Percentiles rank a stretch among this genome's conserved stretches.
Conservation (phyloP, 2,329 filamentous ascomycete species). For the Septoria linicola region DNA sequence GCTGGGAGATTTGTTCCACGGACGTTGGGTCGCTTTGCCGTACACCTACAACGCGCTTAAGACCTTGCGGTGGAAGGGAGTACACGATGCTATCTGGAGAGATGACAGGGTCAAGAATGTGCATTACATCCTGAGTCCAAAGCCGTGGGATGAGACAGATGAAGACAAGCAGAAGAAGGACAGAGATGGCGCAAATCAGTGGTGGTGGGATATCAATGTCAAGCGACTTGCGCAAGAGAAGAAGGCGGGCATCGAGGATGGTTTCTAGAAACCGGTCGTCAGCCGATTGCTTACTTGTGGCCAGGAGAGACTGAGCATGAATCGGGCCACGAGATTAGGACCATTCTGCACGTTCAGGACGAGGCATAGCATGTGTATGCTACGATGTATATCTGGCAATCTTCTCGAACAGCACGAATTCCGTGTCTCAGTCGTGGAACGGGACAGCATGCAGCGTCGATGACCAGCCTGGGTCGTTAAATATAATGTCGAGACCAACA, state of each 20-base stretch:
- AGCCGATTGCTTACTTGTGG: too few species aligned
- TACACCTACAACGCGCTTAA: conserved; percentile 64
- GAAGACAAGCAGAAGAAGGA: conserved; percentile 40
- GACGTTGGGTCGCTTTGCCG: conserved; percentile 58
- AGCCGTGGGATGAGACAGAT: conserved; percentile 61
- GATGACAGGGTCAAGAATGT: conserved; percentile 62
- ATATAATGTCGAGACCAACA: too few species aligned
- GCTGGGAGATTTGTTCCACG: conserved; percentile 57
- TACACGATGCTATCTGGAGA: conserved; percentile 60
- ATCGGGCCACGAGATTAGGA: too few species aligned
- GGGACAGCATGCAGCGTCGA: too few species aligned
- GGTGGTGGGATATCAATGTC: conserved; percentile 58
- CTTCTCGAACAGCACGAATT: too few species aligned
- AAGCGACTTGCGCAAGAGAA: conserved; percentile 52
- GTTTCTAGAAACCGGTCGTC: conserved; percentile 43
- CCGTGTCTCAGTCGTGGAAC: too few species aligned
- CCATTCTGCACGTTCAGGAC: too few species aligned
- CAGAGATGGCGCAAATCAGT: conserved; percentile 52
- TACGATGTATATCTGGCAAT: too few species aligned
- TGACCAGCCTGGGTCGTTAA: too few species aligned
- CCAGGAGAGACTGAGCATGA: too few species aligned
- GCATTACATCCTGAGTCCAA: conserved; percentile 61
- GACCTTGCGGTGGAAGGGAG: conserved; percentile 56
- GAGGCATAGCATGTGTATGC: too few species aligned
- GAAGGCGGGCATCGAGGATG: conserved; percentile 50